phyloP scores from a whole-genome alignment of 441 rosid species.

The Croton setiger region DNA sequence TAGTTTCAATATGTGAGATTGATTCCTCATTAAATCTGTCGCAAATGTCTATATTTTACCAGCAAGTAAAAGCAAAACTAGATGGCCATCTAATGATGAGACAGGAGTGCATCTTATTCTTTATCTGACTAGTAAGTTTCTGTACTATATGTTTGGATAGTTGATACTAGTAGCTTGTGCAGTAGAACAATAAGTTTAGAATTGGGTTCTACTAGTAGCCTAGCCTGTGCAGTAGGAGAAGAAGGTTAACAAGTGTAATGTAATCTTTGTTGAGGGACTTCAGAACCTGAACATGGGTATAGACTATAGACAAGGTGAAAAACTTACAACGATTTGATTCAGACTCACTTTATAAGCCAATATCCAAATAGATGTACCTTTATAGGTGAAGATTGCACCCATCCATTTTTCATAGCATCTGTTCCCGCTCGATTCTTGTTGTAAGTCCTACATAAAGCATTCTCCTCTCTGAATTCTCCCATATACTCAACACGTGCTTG shows the following conservation, averaged over 20 bases:
- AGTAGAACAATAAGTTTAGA: too few species aligned
- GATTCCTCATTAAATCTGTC: background rate
- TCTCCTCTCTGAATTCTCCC: conserved; percentile 27
- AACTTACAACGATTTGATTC: background rate
- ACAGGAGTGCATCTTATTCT: background rate
- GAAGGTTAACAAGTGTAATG: background rate
- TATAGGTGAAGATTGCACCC: conserved; percentile 9
- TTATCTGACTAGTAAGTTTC: too few species aligned
- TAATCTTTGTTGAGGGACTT: conserved; percentile 5
- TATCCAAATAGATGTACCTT: conserved; percentile 16
- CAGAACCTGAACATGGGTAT: background rate
- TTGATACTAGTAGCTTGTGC: background rate
- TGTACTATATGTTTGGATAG: too few species aligned
- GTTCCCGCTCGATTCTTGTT: conserved; percentile 18
- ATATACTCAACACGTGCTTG: conserved; percentile 11
- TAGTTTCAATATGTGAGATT: background rate
- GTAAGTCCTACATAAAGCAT: conserved; percentile 16
- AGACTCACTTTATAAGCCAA: background rate
- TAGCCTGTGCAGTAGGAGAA: background rate
- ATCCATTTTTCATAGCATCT: conserved; percentile 16
- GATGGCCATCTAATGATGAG: background rate
- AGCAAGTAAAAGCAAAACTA: too few species aligned
- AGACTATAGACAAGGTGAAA: background rate
- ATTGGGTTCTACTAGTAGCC: background rate
- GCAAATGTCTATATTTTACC: too few species aligned